A percentile compares a stretch with the other conserved stretches of the same genome.
These are phyloP conservation scores for Penstemon newberryi DNA, from an alignment of 257 asterid species.

Conservation along the genomic window DNA sequence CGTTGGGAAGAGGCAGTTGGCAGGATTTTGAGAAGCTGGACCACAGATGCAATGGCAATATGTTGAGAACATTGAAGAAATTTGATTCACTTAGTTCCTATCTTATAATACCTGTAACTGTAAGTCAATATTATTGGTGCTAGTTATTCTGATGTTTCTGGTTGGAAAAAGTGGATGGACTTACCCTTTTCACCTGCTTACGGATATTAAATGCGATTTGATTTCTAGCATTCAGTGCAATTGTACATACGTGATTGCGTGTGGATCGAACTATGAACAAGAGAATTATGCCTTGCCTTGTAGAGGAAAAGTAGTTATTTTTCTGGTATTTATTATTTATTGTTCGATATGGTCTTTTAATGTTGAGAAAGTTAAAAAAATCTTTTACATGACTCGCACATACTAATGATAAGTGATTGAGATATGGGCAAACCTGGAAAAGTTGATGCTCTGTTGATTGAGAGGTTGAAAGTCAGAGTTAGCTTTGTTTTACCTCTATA, in stretches of 20 bases:
- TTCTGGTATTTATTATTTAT: background rate
- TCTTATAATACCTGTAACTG: too few species aligned
- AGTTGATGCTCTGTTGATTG: background rate
- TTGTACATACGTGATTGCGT: conserved; percentile 25
- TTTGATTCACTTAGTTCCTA: too few species aligned
- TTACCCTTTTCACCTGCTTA: conserved; percentile 19
- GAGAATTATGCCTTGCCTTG: too few species aligned
- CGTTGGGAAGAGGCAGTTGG: too few species aligned
- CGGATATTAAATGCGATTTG: conserved; percentile 15
- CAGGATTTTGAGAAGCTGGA: too few species aligned
- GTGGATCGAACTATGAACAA: background rate
- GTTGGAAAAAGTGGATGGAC: conserved; percentile 28
- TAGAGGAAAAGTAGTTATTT: background rate
- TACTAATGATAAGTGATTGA: conserved; percentile 27
- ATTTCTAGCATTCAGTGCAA: conserved; percentile 3
- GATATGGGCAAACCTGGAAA: conserved; percentile 24
- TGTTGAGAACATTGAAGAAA: too few species aligned
- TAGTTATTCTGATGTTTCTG: conserved; percentile 10
- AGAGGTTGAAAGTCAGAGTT: background rate
- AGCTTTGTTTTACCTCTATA: background rate
- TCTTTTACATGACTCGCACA: conserved; percentile 28
- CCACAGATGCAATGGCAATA: too few species aligned
- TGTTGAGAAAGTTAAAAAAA: conserved; percentile 3
- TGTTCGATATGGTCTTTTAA: conserved; percentile 1
- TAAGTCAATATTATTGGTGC: too few species aligned